phyloP scores from a whole-genome alignment of 805 yeast genomes.

The Kodamaea kaohsiungensis region DNA sequence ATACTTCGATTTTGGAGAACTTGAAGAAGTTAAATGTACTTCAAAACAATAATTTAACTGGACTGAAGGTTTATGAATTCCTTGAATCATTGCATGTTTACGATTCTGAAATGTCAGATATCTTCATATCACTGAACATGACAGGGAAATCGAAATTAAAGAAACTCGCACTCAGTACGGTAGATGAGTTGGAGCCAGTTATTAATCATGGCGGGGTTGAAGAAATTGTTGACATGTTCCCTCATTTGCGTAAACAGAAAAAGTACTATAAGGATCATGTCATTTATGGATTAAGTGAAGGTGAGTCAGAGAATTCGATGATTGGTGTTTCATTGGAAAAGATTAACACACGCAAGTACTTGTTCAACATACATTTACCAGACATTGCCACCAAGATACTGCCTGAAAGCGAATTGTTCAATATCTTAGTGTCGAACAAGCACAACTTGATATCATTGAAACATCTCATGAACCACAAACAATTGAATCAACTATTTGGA shows the following conservation, averaged over 20 bases:
- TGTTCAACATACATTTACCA: constrained; percentile 42
- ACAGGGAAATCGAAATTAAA: constrained; percentile 20
- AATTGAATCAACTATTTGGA: constrained; percentile 17
- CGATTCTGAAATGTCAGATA: constrained; percentile 26
- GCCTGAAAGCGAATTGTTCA: constrained; percentile 28
- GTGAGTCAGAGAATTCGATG: neutral
- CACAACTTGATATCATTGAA: neutral
- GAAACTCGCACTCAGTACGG: constrained; percentile 20
- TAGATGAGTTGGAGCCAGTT: constrained; percentile 18
- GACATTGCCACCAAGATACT: constrained; percentile 38
- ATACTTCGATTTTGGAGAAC: constrained; percentile 10
- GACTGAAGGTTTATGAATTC: constrained; percentile 12
- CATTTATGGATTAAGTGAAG: constrained; percentile 27
- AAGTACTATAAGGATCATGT: constrained; percentile 28
- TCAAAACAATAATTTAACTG: constrained; percentile 7
- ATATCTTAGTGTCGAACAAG: constrained; percentile 4
- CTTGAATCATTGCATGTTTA: constrained; percentile 24
- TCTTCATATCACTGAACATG: constrained; percentile 27
- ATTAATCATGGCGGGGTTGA: neutral
- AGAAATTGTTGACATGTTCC: constrained; percentile 26
- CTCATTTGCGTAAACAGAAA: constrained; percentile 28
- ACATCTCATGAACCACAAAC: neutral
- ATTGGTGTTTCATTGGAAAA: constrained; percentile 40
- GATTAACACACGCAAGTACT: constrained; percentile 35
- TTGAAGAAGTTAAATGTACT: constrained; percentile 6